Conservation (phyloP, 148 eudicot species). For the Suaeda aralocaspica region DNA sequence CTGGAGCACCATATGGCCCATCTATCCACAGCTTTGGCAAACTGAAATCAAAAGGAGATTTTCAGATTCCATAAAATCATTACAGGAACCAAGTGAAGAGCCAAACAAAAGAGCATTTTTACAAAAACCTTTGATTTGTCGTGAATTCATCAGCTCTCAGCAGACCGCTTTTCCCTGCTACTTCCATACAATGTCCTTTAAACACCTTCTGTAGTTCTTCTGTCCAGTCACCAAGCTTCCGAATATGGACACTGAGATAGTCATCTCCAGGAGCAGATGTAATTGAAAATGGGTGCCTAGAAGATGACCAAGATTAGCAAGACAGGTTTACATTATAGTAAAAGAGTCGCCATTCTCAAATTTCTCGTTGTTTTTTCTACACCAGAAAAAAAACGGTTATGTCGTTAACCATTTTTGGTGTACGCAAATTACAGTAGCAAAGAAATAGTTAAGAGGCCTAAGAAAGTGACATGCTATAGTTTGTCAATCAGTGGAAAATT, state of each 20-base stretch:
- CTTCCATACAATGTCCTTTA: slow-evolving; percentile 56
- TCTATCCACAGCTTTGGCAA: slow-evolving; percentile 84
- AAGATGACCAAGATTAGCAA: slow-evolving; percentile 2
- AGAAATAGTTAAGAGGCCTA: not conserved
- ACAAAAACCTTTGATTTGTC: slow-evolving; percentile 52
- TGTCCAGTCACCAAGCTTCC: slow-evolving; percentile 92
- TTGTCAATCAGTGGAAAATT: not conserved
- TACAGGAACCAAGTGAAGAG: not conserved
- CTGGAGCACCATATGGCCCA: slow-evolving; percentile 98
- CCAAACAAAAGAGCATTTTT: not conserved
- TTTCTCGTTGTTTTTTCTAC: not conserved
- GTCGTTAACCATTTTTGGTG: not conserved
- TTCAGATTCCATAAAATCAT: slow-evolving; percentile 16
- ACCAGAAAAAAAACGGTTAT: too few species aligned
- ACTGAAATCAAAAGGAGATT: slow-evolving; percentile 35
- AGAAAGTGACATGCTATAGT: not conserved
- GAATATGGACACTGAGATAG: slow-evolving; percentile 80
- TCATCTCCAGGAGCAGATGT: slow-evolving; percentile 96
- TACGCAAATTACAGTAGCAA: not conserved
- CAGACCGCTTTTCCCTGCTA: slow-evolving; percentile 75
- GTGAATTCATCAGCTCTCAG: slow-evolving; percentile 85
- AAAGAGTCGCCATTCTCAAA: too few species aligned
- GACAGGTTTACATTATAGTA: too few species aligned
- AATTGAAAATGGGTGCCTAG: slow-evolving; percentile 99
- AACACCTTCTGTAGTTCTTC: slow-evolving; percentile 68